These are phyloP conservation scores for Curvularia sp. DNA, from an alignment of 2,329 filamentous ascomycete species.

Conservation along the genomic window DNA sequence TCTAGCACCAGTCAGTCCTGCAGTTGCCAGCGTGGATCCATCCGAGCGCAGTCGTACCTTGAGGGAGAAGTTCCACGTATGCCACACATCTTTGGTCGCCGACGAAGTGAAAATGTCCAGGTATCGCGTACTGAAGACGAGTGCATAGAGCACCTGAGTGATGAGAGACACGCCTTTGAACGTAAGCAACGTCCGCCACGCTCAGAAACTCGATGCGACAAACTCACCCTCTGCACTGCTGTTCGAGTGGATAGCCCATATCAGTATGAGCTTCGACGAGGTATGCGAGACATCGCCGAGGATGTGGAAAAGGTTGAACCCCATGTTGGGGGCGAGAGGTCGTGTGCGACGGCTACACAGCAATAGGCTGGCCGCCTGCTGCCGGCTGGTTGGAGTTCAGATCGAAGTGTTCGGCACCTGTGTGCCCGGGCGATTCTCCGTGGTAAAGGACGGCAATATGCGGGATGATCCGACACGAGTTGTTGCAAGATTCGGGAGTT, in stretches of 20 bases:
- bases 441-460: neutral
- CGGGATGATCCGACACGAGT: neutral
- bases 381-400: slow-evolving; percentile 11
- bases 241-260: slow-evolving; percentile 89
- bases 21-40: neutral
- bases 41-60: slow-evolving; percentile 57
- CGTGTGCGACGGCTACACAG: slow-evolving; percentile 32
- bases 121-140: slow-evolving; percentile 87
- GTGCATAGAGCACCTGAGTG: slow-evolving; percentile 84
- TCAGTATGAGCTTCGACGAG: slow-evolving; percentile 85
- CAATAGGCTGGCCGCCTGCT: slow-evolving; percentile 32
- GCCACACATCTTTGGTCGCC: slow-evolving; percentile 40
- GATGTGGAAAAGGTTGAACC: slow-evolving; percentile 70
- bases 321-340: slow-evolving; percentile 29
- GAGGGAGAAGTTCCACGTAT: slow-evolving; percentile 71
- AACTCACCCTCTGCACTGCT: slow-evolving; percentile 77
- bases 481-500: neutral
- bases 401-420: slow-evolving; percentile 4
- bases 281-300: slow-evolving; percentile 85
- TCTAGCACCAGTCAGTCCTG: slow-evolving; percentile 44
- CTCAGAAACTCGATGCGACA: neutral
- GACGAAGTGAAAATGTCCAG: slow-evolving; percentile 74
- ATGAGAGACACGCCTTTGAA: slow-evolving; percentile 81
- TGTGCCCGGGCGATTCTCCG: slow-evolving; percentile 3
- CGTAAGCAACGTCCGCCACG: slow-evolving; percentile 11